Evolutionary conservation across 2,329 filamentous ascomycete genomes (phyloP), one percentile per base, ranked within the genome.

Genomic region (Sphaerostilbella broomeana): DNA sequence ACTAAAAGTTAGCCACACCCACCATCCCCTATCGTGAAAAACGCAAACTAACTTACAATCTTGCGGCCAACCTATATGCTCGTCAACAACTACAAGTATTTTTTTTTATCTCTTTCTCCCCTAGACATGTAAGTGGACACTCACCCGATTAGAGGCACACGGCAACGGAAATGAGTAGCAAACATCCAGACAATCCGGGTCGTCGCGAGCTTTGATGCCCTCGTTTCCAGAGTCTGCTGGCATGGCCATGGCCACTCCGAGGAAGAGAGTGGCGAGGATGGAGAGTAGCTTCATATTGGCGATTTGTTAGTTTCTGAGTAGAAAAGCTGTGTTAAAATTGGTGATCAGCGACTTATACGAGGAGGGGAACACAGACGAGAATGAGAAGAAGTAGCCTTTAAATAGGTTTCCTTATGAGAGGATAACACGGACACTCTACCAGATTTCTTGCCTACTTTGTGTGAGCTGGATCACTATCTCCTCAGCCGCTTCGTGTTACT

Each of bases 401-500:
- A n/a, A n/a, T n/a, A 8, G 22, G 7, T 12, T 25, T 7, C 22
- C 22, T 8, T 25, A 7, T 25, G 22, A 25, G 7, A 12, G 22
- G 12, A 12, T 7, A 25, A 25, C 7, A 25, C 7, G 12, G 22
- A 7, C 22, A 12, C 12, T 25, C 22, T 25, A 7, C 7, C 22
- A 25, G 7, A 25, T 25, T 8, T 25, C 12, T 25, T 25, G 12
- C 12, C 7, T 25, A 25, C 22, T 8, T 25, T 5, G 11, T 11
- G 15, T 19, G 26, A 31, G 27, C 27, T 24, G 13, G 25, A 27
- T 22, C 35, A 22, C 24, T 21, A 25, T 13, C 12, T 16, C 13
- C 30, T 40, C 30, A 34, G 38, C 38, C 38, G 38, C 30, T 34
- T 31, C 27, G 35, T 38, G 31, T 38, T 19, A 12, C 30, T 25